A percentile compares a stretch with the other conserved stretches of the same genome.
Conservation (phyloP, 164 flowering plant genomes). For the Stephania yunnanensis region DNA sequence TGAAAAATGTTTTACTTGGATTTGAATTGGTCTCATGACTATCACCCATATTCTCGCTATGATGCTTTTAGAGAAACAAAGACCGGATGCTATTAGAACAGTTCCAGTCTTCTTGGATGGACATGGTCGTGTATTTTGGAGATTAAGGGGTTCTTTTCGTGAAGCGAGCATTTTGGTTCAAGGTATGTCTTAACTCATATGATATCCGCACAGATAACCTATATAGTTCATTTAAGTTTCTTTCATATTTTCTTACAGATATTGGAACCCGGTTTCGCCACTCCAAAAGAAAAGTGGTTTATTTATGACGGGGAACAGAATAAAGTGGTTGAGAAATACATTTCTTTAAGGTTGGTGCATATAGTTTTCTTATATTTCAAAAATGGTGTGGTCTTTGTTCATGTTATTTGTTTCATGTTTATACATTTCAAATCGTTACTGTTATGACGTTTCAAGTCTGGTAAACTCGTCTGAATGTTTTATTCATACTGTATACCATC, state of each 20-base stretch:
- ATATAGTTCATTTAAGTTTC: not conserved
- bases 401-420: too few relatives aligned
- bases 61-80: slow-evolving; percentile 27
- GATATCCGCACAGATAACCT: slow-evolving; percentile 5
- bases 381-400: too few relatives aligned
- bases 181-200: slow-evolving; percentile 32
- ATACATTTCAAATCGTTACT: not conserved
- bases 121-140: slow-evolving; percentile 60
- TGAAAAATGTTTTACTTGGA: not conserved
- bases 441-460: not conserved
- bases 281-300: slow-evolving; percentile 16
- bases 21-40: not conserved
- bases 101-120: slow-evolving; percentile 44
- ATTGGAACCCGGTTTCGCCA: slow-evolving; percentile 9
- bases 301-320: slow-evolving; percentile 2
- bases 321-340: slow-evolving; percentile 5
- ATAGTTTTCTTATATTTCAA: too few relatives aligned
- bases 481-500: not conserved
- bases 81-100: slow-evolving; percentile 57
- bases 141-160: slow-evolving; percentile 32
- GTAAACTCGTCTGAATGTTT: not conserved
- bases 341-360: slow-evolving; percentile 15
- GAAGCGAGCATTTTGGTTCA: slow-evolving; percentile 44
- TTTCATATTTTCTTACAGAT: slow-evolving; percentile 1
- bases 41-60: not conserved